Evolutionary conservation across 805 yeast genomes (phyloP).

Genomic region (Candida fluviatilis): DNA sequence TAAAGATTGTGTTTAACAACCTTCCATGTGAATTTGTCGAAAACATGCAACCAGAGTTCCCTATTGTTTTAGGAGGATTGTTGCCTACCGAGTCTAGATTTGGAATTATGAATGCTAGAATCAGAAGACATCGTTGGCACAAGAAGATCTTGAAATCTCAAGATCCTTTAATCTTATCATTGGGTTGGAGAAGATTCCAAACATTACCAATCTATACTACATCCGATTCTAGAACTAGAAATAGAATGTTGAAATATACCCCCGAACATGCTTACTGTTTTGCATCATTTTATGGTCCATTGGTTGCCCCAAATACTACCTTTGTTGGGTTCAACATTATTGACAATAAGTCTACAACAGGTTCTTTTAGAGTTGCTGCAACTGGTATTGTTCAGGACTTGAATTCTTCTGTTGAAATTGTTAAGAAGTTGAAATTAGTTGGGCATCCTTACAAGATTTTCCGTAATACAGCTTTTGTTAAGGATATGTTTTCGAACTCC

Average conservation of each 20-base stretch:
- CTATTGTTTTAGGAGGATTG: slow-evolving; percentile 87
- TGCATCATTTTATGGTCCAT: slow-evolving; percentile 94
- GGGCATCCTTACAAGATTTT: slow-evolving; percentile 93
- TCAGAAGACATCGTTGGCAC: slow-evolving; percentile 99
- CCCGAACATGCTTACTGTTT: slow-evolving; percentile 97
- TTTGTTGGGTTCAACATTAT: slow-evolving; percentile 93
- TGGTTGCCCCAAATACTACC: slow-evolving; percentile 95
- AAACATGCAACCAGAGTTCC: slow-evolving; percentile 79
- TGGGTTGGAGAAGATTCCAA: slow-evolving; percentile 99
- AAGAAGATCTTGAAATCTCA: slow-evolving; percentile 91
- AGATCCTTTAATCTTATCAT: slow-evolving; percentile 88
- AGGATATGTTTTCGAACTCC: slow-evolving; percentile 90
- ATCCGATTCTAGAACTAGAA: slow-evolving; percentile 94
- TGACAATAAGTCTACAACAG: slow-evolving; percentile 77
- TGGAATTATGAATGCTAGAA: slow-evolving; percentile 88
- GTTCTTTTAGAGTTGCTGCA: slow-evolving; percentile 91
- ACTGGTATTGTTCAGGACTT: slow-evolving; percentile 95
- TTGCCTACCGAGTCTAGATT: slow-evolving; percentile 87
- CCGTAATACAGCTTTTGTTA: slow-evolving; percentile 94
- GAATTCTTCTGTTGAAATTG: slow-evolving; percentile 86
- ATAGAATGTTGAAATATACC: slow-evolving; percentile 95
- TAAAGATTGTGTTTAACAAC: slow-evolving; percentile 75
- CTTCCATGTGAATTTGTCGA: slow-evolving; percentile 89
- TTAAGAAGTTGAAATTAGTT: slow-evolving; percentile 89
- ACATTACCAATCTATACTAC: slow-evolving; percentile 95